These are phyloP conservation scores for Eimeria acervulina DNA, from an alignment of 169 alveolate genomes.

Conservation along the genomic window DNA sequence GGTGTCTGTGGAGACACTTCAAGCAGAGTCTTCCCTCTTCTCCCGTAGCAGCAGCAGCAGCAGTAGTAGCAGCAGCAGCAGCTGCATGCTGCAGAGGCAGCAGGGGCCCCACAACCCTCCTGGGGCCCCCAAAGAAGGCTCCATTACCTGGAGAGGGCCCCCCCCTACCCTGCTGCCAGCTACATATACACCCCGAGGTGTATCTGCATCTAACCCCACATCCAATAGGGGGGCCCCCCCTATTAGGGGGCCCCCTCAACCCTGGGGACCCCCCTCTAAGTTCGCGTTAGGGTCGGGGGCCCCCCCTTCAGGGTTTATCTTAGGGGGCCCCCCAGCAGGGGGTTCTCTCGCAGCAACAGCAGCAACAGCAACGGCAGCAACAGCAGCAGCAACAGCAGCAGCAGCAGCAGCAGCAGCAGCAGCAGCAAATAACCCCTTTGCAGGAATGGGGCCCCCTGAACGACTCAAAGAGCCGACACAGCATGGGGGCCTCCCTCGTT, in stretches of 20 bases:
- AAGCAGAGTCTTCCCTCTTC: conserved; percentile 5
- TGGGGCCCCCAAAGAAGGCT: neutral
- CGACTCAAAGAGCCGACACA: neutral
- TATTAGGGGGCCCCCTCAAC: too few species aligned
- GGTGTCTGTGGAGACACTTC: neutral
- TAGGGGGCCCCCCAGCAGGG: neutral
- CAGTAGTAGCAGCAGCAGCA: conserved; percentile 34
- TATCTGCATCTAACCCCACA: too few species aligned
- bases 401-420: too few species aligned
- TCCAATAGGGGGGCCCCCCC: neutral
- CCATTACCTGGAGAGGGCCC: neutral
- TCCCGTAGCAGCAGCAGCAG: conserved; percentile 32
- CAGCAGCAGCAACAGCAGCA: neutral
- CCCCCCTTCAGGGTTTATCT: neutral
- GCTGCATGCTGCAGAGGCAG: neutral
- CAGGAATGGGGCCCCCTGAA: neutral
- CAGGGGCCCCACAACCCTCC: neutral
- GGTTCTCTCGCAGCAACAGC: conserved; percentile 1
- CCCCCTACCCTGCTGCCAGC: too few species aligned
- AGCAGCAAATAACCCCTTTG: neutral
- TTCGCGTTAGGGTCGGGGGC: too few species aligned
- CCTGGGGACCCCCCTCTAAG: neutral
- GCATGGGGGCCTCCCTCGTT: conserved; percentile 47
- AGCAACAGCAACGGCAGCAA: too few species aligned
- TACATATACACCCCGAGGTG: too few species aligned